phyloP scores from a whole-genome alignment of 176 grass and related monocot species.

The Lolium perenne region DNA sequence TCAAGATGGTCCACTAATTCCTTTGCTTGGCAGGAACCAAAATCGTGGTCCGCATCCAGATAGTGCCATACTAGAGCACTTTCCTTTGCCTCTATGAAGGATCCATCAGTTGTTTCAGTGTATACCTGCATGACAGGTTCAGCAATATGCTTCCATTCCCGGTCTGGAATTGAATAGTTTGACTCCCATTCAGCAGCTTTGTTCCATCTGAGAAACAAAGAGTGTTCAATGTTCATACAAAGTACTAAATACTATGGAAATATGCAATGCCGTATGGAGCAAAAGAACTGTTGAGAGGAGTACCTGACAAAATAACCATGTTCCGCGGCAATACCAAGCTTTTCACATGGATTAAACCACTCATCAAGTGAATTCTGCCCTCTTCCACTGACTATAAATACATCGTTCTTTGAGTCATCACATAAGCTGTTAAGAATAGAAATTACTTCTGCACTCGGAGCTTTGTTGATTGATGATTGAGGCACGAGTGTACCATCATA shows the following conservation, averaged over 20 bases:
- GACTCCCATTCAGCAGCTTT: conserved; percentile 70
- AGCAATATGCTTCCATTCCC: conserved; percentile 85
- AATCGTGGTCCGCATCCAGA: conserved; percentile 84
- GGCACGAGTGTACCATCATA: conserved; percentile 12
- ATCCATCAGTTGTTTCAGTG: conserved; percentile 90
- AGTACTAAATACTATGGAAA: neutral
- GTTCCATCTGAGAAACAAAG: conserved; percentile 65
- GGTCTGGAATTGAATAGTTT: conserved; percentile 42
- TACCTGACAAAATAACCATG: conserved; percentile 39
- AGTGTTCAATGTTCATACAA: conserved; percentile 29
- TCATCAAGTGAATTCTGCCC: neutral
- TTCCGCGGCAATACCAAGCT: neutral
- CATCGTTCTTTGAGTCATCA: neutral
- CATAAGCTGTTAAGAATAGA: conserved; percentile 2
- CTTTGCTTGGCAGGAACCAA: conserved; percentile 92
- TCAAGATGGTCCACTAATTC: conserved; percentile 86
- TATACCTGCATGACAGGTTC: conserved; percentile 88
- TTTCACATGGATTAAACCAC: conserved; percentile 5
- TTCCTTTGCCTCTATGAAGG: conserved; percentile 85
- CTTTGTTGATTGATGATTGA: neutral
- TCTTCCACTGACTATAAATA: neutral
- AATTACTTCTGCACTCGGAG: neutral
- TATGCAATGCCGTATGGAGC: neutral
- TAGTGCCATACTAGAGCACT: conserved; percentile 92
- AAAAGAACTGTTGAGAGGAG: conserved; percentile 14